Evolutionary conservation across 2,329 filamentous ascomycete species (phyloP), one percentile per base, ranked within the genome.

Genomic region (Cytospora mali): DNA sequence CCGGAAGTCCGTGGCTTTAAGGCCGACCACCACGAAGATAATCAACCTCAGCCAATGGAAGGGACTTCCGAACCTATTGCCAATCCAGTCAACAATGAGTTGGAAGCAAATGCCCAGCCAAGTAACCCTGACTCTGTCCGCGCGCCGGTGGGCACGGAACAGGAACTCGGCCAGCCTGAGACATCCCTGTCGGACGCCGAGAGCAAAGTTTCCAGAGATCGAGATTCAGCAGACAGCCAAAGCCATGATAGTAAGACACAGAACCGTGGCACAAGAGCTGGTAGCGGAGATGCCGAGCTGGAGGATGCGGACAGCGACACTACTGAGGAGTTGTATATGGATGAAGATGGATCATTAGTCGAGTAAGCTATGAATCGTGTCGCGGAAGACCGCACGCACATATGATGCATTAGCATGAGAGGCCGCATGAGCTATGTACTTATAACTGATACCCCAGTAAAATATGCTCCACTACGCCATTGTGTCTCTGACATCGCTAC

Each of bases 271-370:
- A 5, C 10, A 5, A 46, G 42, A 23, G 53, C n/a, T 10, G 31
- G 35, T 42, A 31, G 29, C 10, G 58, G 58, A 39, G 64, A 56
- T 14, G 33, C n/a, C n/a, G 64, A 66, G n/a, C 28, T 62, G 31
- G 62, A 64, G 4, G 62, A 64, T 7, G 62, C 55, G 0, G 48
- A 35, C 16, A 73, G 71, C 55, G 73, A 74, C 58, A 66, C 65
- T 11, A 73, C 71, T 7, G 72, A 72, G 53, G 72, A 74, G 54
- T 67, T 68, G 35, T 69, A 70, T 55, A 72, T 73, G 69, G 68
- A 66, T 23, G 69, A 73, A 27, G 71, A 75, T 42, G 73, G 73
- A 0, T 73, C 74, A 23, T 62, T 75, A 58, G 49, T 68, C 4
- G 66, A 71, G n/a, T 62, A 33, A 61, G 13, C 10, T 7, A 6